phyloP scores from a whole-genome alignment of 345 rosid genomes.

The Anastatica hierochuntica region DNA sequence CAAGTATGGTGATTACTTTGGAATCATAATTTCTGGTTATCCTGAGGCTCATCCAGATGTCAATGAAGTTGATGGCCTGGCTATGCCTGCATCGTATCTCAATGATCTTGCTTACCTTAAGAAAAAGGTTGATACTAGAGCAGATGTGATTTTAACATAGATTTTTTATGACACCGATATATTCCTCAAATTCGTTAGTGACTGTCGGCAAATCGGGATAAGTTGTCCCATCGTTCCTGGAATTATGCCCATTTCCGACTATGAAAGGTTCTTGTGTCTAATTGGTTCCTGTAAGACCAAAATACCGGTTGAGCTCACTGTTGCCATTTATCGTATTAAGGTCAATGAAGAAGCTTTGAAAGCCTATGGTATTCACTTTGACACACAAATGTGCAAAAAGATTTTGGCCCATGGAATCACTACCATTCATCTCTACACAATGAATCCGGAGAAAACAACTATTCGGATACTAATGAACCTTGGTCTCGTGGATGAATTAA shows the following conservation, averaged over 20 bases:
- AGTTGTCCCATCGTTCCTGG: slow-evolving; percentile 90
- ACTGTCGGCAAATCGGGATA: slow-evolving; percentile 86
- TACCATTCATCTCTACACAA: slow-evolving; percentile 79
- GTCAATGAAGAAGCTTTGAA: slow-evolving; percentile 96
- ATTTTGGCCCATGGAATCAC: slow-evolving; percentile 83
- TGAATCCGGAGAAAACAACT: slow-evolving; percentile 94
- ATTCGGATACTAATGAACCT: slow-evolving; percentile 81
- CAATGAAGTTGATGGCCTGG: slow-evolving; percentile 61
- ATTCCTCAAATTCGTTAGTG: slow-evolving; percentile 85
- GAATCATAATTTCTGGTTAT: slow-evolving; percentile 96
- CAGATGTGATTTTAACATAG: slow-evolving; percentile 78
- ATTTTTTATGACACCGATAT: slow-evolving; percentile 86
- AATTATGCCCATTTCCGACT: slow-evolving; percentile 91
- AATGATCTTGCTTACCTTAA: slow-evolving; percentile 85
- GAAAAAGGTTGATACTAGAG: slow-evolving; percentile 96
- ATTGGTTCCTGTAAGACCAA: slow-evolving; percentile 93
- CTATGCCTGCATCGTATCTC: slow-evolving; percentile 56
- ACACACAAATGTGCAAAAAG: slow-evolving; percentile 95
- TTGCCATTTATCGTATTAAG: slow-evolving; percentile 89
- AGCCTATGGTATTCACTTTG: slow-evolving; percentile 87
- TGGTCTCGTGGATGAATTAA: slow-evolving; percentile 88
- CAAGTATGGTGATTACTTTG: slow-evolving; percentile 79
- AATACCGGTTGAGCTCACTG: slow-evolving; percentile 79
- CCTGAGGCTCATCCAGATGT: slow-evolving; percentile 98
- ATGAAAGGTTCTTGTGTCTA: slow-evolving; percentile 86